phyloP scores from a whole-genome alignment of 148 eudicot genomes.

The Chenopodium album region DNA sequence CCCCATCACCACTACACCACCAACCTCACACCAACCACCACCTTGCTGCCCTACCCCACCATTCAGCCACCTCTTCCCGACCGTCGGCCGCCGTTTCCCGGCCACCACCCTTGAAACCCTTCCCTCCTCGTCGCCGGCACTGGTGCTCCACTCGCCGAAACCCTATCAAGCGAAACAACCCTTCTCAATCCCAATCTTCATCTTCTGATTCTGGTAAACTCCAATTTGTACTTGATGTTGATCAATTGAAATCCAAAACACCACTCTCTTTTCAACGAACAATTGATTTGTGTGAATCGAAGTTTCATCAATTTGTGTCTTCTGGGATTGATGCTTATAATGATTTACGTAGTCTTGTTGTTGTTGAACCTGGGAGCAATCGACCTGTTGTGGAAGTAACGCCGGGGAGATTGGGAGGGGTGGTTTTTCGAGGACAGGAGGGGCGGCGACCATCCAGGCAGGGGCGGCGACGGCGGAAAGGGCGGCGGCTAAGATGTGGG shows the following conservation, averaged over 20 bases:
- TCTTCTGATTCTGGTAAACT: slow-evolving; percentile 37
- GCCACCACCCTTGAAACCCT: background rate
- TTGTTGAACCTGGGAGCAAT: slow-evolving; percentile 37
- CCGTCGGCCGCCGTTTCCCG: no score
- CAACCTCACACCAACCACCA: no score
- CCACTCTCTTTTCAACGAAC: slow-evolving; percentile 9
- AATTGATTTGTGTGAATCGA: slow-evolving; percentile 32
- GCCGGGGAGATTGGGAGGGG: no score
- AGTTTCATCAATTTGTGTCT: slow-evolving; percentile 30
- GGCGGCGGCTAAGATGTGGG: no score
- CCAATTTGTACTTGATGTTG: slow-evolving; percentile 54
- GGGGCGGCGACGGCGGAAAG: no score
- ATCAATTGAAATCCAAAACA: slow-evolving; percentile 34
- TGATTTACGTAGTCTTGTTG: slow-evolving; percentile 46
- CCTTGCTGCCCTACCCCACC: no score
- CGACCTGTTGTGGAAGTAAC: slow-evolving; percentile 25
- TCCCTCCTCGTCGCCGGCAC: slow-evolving; percentile 38
- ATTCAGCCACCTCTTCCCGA: no score
- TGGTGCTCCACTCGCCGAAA: slow-evolving; percentile 50
- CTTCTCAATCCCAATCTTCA: slow-evolving; percentile 15
- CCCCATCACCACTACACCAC: no score
- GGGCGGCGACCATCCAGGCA: no score
- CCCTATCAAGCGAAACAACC: slow-evolving; percentile 19
- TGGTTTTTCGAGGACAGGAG: no score
- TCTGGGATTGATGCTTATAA: slow-evolving; percentile 46